A percentile compares a stretch with the other conserved stretches of the same genome.
Evolutionary conservation across 257 asterid genomes (phyloP).

Genomic region (Sherardia arvensis): DNA sequence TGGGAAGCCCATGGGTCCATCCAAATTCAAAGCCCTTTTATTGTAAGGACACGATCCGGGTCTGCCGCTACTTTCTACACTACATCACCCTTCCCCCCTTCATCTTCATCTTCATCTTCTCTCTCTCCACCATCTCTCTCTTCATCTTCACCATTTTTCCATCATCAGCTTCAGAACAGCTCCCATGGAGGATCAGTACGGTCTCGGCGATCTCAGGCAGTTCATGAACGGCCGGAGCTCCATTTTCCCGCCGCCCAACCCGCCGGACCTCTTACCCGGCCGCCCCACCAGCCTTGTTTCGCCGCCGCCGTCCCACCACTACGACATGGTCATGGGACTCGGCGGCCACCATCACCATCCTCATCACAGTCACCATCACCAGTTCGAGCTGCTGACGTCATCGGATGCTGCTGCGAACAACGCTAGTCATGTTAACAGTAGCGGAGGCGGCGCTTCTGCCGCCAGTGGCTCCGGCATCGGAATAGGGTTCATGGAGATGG

Average conservation of each 20-base stretch:
- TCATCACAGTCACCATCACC: conserved; percentile 12
- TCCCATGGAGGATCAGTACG: conserved; percentile 70
- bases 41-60: conserved; percentile 77
- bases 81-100: conserved; percentile 23
- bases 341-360: conserved; percentile 6
- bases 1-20: conserved; percentile 34
- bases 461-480: conserved; percentile 5
- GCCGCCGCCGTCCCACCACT: conserved; percentile 25
- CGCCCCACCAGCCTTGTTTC: conserved; percentile 18
- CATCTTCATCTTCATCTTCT: background rate
- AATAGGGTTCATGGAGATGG: conserved; percentile 27
- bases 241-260: conserved; percentile 37
- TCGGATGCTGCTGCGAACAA: conserved; percentile 16
- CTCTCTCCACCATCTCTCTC: conserved; percentile 8
- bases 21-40: conserved; percentile 39
- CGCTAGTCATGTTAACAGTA: background rate
- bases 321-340: conserved; percentile 3
- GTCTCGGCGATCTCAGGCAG: conserved; percentile 63
- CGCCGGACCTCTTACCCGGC: conserved; percentile 38
- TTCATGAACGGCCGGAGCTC: conserved; percentile 46
- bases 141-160: conserved; percentile 6
- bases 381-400: conserved; percentile 34
- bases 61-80: conserved; percentile 69
- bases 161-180: background rate
- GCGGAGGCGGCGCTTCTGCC: background rate